Evolutionary conservation across 2,329 filamentous ascomycete genomes (phyloP).

Genomic region (Stachybotrys chartarum): DNA sequence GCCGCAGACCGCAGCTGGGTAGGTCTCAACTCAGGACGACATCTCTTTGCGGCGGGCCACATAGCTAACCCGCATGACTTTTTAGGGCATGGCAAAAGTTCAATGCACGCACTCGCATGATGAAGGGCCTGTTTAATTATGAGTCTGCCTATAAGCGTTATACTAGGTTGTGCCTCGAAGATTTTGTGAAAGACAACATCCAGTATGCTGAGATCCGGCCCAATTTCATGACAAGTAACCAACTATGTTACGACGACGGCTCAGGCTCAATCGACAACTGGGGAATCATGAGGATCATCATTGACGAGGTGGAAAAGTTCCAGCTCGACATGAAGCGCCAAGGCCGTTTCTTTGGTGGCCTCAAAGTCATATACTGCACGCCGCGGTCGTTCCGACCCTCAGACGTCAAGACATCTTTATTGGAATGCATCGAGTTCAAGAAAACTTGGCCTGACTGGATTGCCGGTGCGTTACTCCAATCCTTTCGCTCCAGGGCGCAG

Average conservation of each 20-base stretch:
- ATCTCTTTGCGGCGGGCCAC: too few relatives aligned
- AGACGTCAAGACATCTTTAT: conserved; percentile 43
- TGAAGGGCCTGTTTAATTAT: conserved; percentile 67
- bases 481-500: not conserved
- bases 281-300: conserved; percentile 54
- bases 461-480: conserved; percentile 42
- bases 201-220: conserved; percentile 66
- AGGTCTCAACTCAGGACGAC: conserved; percentile 13
- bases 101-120: conserved; percentile 61
- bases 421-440: conserved; percentile 58
- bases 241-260: conserved; percentile 53
- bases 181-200: conserved; percentile 57
- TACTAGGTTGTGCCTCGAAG: conserved; percentile 49
- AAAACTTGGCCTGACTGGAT: conserved; percentile 48
- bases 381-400: conserved; percentile 49
- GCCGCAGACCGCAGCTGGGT: conserved; percentile 47
- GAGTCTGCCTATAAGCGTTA: conserved; percentile 55
- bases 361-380: conserved; percentile 68
- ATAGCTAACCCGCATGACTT: not conserved
- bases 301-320: conserved; percentile 45
- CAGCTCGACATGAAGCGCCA: conserved; percentile 19
- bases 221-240: conserved; percentile 59
- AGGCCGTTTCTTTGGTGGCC: conserved; percentile 46
- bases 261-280: conserved; percentile 41
- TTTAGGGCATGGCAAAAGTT: conserved; percentile 53